Conservation (phyloP, 2,329 filamentous ascomycete species). For the Thermoascus crustaceus region DNA sequence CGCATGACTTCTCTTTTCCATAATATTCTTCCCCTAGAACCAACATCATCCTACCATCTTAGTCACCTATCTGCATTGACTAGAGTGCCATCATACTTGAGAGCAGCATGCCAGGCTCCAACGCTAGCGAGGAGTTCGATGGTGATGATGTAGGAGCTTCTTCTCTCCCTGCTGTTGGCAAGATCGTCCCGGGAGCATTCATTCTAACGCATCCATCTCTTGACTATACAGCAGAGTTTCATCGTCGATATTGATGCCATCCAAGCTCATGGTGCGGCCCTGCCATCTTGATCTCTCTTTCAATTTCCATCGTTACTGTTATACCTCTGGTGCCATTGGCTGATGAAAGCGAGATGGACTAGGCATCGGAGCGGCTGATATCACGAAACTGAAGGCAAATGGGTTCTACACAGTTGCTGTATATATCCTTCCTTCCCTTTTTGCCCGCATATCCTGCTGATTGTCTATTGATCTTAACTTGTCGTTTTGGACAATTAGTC, state of each 20-base stretch:
- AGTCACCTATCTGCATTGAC: neutral
- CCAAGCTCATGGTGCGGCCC: constrained; percentile 52
- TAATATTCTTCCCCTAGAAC: no score
- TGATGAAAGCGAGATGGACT: neutral
- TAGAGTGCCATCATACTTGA: neutral
- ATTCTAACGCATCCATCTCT: constrained; percentile 3
- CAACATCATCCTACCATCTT: no score
- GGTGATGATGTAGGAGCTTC: constrained; percentile 41
- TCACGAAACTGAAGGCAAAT: constrained; percentile 55
- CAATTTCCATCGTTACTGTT: neutral
- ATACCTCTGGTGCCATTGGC: neutral
- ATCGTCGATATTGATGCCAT: constrained; percentile 61
- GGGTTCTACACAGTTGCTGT: constrained; percentile 58
- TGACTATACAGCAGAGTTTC: constrained; percentile 37
- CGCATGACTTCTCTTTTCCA: no score
- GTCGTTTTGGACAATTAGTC: constrained; percentile 34
- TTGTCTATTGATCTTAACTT: neutral
- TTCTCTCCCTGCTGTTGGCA: neutral
- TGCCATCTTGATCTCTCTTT: neutral
- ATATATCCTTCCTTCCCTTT: constrained; percentile 13
- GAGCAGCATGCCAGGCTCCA: constrained; percentile 44
- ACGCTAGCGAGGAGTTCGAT: constrained; percentile 44
- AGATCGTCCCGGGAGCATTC: neutral
- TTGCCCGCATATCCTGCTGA: neutral
- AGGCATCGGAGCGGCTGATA: constrained; percentile 58